Evolutionary conservation across 805 yeast genomes (phyloP).

Genomic region (Vanderwaltozyma polyspora): DNA sequence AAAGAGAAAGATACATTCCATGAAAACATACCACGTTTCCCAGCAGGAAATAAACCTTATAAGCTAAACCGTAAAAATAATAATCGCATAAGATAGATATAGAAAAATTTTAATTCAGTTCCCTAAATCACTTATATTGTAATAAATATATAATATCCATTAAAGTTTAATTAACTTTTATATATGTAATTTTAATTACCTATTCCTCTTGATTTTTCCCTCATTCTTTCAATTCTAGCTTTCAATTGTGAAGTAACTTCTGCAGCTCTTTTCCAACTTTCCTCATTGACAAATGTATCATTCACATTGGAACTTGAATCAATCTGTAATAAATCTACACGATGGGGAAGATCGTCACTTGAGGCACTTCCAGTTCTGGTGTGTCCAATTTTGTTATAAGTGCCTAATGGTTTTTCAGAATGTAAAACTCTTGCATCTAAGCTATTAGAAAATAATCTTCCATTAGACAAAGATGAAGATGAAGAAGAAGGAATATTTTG

Average conservation of each 20-base stretch:
- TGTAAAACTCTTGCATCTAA: neutral
- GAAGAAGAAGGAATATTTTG: neutral
- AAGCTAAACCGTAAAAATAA: too few relatives aligned
- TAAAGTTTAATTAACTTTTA: too few relatives aligned
- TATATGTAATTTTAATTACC: neutral
- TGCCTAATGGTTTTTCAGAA: conserved; percentile 1
- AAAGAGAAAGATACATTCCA: too few relatives aligned
- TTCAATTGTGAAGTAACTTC: conserved; percentile 79
- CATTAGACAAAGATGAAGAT: conserved; percentile 3
- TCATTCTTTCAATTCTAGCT: conserved; percentile 84
- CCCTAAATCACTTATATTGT: too few relatives aligned
- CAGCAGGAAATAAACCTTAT: too few relatives aligned
- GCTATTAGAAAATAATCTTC: neutral
- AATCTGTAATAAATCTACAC: conserved; percentile 21
- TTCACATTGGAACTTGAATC: conserved; percentile 7
- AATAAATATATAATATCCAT: too few relatives aligned
- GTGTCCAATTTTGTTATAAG: conserved; percentile 1
- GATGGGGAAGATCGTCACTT: conserved; percentile 22
- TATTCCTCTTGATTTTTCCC: conserved; percentile 32
- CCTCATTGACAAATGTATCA: conserved; percentile 38
- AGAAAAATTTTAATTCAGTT: too few relatives aligned
- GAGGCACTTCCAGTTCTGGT: conserved; percentile 15
- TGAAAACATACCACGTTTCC: too few relatives aligned
- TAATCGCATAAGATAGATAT: too few relatives aligned
- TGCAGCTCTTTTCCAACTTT: conserved; percentile 80